phyloP scores from a whole-genome alignment of 352 stramenopile genomes.

The Hyaloperonospora brassicae region DNA sequence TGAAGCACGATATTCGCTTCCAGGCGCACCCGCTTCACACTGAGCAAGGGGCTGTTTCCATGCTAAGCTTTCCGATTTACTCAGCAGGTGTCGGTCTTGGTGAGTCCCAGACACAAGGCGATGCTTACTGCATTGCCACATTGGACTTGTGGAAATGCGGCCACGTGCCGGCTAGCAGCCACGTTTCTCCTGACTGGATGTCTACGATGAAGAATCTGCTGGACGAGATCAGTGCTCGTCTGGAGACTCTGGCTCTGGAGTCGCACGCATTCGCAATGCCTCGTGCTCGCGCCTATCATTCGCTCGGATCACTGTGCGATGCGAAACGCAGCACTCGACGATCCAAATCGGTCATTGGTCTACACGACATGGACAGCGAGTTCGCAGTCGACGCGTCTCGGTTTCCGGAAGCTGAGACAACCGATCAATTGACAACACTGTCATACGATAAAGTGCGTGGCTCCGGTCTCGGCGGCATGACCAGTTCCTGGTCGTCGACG shows the following conservation, averaged over 20 bases:
- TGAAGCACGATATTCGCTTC: slow-evolving; percentile 55
- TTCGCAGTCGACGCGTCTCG: slow-evolving; percentile 26
- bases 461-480: slow-evolving; percentile 20
- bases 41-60: slow-evolving; percentile 46
- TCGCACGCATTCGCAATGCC: slow-evolving; percentile 34
- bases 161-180: slow-evolving; percentile 40
- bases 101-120: slow-evolving; percentile 5
- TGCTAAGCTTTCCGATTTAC: slow-evolving; percentile 70
- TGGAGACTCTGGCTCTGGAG: slow-evolving; percentile 44
- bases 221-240: slow-evolving; percentile 31
- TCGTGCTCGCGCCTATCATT: slow-evolving; percentile 36
- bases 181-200: slow-evolving; percentile 61
- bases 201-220: slow-evolving; percentile 28
- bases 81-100: slow-evolving; percentile 20
- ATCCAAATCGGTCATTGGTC: slow-evolving; percentile 49
- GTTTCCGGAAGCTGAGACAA: slow-evolving; percentile 28
- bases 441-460: slow-evolving; percentile 41
- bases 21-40: slow-evolving; percentile 56
- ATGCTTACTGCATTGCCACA: slow-evolving; percentile 49
- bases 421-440: slow-evolving; percentile 26
- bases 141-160: slow-evolving; percentile 62
- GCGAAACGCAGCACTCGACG: slow-evolving; percentile 47
- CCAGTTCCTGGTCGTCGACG: slow-evolving; percentile 18
- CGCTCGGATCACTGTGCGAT: slow-evolving; percentile 52
- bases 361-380: slow-evolving; percentile 54